A percentile compares a stretch with the other conserved stretches of the same genome.
phyloP scores from a whole-genome alignment of 495 filamentous ascomycete genomes.

The Podospora pseudocomata region DNA sequence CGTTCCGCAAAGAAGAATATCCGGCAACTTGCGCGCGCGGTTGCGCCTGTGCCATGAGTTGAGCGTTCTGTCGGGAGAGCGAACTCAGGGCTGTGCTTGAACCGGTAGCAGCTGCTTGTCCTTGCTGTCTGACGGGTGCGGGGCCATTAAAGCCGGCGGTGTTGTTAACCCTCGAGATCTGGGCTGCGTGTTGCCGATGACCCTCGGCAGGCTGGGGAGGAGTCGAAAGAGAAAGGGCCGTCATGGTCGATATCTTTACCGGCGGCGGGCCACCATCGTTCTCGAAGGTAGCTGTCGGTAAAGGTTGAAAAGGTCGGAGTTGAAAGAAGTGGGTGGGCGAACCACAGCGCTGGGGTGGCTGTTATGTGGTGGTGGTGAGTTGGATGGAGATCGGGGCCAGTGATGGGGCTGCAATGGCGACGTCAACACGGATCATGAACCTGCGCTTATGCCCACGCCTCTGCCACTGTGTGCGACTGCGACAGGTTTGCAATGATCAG shows the following conservation, averaged over 20 bases:
- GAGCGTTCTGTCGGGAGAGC: background rate
- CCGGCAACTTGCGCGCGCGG: background rate
- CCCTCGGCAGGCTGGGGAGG: conserved; percentile 18
- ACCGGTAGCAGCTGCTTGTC: background rate
- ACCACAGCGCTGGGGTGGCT: background rate
- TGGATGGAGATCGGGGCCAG: background rate
- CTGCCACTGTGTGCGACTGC: background rate
- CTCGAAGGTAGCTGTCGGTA: background rate
- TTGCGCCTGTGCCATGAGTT: conserved; percentile 1
- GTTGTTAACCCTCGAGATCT: conserved; percentile 13
- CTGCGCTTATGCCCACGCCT: background rate
- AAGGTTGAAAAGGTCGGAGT: background rate
- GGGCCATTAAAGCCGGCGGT: conserved; percentile 16
- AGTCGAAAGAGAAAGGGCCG: conserved; percentile 28
- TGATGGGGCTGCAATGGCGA: background rate
- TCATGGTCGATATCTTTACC: conserved; percentile 27
- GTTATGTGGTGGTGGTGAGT: background rate
- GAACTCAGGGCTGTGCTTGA: background rate
- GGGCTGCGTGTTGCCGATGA: conserved; percentile 20
- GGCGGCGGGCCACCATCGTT: conserved; percentile 20
- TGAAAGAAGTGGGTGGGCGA: background rate
- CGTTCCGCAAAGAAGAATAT: background rate
- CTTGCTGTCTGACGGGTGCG: conserved; percentile 16
- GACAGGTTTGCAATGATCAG: background rate
- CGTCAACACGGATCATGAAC: conserved; percentile 10